A percentile compares a stretch with the other conserved stretches of the same genome.
Evolutionary conservation across 2,329 filamentous ascomycete genomes (phyloP).

Genomic region (Pyrenophora graminea): DNA sequence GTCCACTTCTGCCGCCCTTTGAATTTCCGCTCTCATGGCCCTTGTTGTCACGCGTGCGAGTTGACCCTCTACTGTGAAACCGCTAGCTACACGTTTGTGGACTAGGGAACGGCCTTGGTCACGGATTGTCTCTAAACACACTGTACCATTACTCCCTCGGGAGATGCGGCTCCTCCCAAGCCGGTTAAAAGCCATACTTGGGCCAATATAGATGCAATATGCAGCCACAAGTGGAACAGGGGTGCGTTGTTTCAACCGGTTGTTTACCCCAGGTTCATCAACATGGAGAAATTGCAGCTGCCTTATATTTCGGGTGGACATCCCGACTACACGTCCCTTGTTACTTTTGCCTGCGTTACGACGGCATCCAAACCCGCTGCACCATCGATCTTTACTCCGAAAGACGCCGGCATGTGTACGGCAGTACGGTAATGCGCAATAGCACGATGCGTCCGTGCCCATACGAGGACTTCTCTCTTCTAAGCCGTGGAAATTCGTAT

Average conservation of each 20-base stretch:
- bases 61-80: constrained; percentile 24
- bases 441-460: not conserved
- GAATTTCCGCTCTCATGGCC: constrained; percentile 12
- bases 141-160: constrained; percentile 10
- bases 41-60: constrained; percentile 13
- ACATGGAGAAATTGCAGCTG: constrained; percentile 9
- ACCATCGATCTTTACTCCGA: not conserved
- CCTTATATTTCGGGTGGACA: constrained; percentile 3
- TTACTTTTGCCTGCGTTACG: no score
- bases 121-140: constrained; percentile 10
- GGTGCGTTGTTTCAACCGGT: constrained; percentile 16
- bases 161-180: constrained; percentile 2
- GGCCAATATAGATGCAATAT: constrained; percentile 21
- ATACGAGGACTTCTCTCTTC: not conserved
- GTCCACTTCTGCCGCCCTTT: not conserved
- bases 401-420: constrained; percentile 2
- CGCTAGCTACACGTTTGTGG: constrained; percentile 7
- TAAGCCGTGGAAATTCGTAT: no score
- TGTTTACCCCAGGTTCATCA: constrained; percentile 10
- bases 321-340: no score
- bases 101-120: constrained; percentile 8
- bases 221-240: constrained; percentile 16
- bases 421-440: not conserved
- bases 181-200: constrained; percentile 16
- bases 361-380: not conserved